Base-by-base conservation (phyloP, 228 moss, liverwort and hornwort species). In the Sphagnum fallax region DNA sequence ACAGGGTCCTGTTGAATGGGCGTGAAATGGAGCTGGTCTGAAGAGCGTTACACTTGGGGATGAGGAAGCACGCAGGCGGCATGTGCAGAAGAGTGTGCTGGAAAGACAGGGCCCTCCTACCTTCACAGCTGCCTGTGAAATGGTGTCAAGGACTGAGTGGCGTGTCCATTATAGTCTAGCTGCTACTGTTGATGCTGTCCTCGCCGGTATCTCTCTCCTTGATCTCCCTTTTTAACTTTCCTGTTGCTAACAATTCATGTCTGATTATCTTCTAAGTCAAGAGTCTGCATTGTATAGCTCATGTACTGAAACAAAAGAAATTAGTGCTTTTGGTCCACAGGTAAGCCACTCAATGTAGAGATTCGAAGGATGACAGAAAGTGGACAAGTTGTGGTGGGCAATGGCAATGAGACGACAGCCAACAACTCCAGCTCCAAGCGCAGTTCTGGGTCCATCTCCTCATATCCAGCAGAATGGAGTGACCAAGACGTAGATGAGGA, bases 31-130 rank as follows among this genome's bases (percentile, higher is more conserved):
- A 88, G 88, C 82, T 86, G 94, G 83, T 82, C 73, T 77, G 85
- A 80, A 95, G 91, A 91, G 93, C 76, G 97, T 97, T 67, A 97
- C 91, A 77, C 93, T 97, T 71, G 97, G 97, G 61, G 97, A 97
- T 77, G 97, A 97, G 79, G 93, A 93, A 75, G 97, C 97, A 50
- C 87, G 93, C 70, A 82, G 91, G 80, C 78, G 97, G 82, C 88
- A 88, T 65, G 91, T 93, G 76, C 97, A 93, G 79, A 97, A 97
- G 79, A 91, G 97, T 77, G 93, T 97, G 51, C 68, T 97, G 82
- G 97, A 97, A 79, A 81, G 97, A 49, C 89, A 87, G 71, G 93
- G 91, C 6, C 97, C 97, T 5, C 97, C 97, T 57, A 90, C 90
- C 9, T 97, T 97, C 63, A 77, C 80, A 48, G 81, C 88, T 65